Evolutionary conservation across 2,329 filamentous ascomycete genomes (phyloP).

Genomic region (Pseudogymnoascus sp.): DNA sequence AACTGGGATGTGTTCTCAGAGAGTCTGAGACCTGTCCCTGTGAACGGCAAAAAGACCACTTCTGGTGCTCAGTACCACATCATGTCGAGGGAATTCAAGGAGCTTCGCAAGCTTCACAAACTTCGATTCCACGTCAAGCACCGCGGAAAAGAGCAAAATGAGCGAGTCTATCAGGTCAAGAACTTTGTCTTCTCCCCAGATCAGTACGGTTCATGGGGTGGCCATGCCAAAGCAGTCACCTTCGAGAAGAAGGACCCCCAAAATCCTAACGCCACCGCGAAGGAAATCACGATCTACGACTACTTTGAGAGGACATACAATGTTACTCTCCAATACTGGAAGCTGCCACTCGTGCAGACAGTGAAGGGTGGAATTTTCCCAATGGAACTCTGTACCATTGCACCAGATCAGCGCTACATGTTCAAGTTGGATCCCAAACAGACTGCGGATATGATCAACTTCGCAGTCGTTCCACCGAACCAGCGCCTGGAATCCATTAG

Average conservation of each 20-base stretch:
- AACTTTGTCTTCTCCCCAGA: slow-evolving; percentile 38
- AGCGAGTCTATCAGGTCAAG: slow-evolving; percentile 46
- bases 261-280: slow-evolving; percentile 35
- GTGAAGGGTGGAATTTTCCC: slow-evolving; percentile 50
- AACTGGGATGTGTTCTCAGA: slow-evolving; percentile 21
- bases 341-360: slow-evolving; percentile 52
- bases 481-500: slow-evolving; percentile 63
- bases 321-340: slow-evolving; percentile 38
- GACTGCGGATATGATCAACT: slow-evolving; percentile 84
- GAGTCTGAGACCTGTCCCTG: slow-evolving; percentile 17
- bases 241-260: slow-evolving; percentile 43
- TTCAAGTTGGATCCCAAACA: slow-evolving; percentile 52
- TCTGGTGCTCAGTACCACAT: slow-evolving; percentile 14
- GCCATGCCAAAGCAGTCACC: slow-evolving; percentile 43
- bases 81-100: slow-evolving; percentile 45
- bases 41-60: slow-evolving; percentile 21
- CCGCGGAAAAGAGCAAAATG: slow-evolving; percentile 39
- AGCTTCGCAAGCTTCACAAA: slow-evolving; percentile 46
- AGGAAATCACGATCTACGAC: slow-evolving; percentile 37
- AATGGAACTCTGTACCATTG: slow-evolving; percentile 51
- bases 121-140: slow-evolving; percentile 52
- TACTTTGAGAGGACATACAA: slow-evolving; percentile 53
- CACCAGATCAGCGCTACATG: slow-evolving; percentile 51
- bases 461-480: slow-evolving; percentile 71
- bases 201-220: slow-evolving; percentile 39